A percentile compares a stretch with the other conserved stretches of the same genome.
Evolutionary conservation across 805 yeast genomes (phyloP).

Genomic region (Starmerella roubikii): DNA sequence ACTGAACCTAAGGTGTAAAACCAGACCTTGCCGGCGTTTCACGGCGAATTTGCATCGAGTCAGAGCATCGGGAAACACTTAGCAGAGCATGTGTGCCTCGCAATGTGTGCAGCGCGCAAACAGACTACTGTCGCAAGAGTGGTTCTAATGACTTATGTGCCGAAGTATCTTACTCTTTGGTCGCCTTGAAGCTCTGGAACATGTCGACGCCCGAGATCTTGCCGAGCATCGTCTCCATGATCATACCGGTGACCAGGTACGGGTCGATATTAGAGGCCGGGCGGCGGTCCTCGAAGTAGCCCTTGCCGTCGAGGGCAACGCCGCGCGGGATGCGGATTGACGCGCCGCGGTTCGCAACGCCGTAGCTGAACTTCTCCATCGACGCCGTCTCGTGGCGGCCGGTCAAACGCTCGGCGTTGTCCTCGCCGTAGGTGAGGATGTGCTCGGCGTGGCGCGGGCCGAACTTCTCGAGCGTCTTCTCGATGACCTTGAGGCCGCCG

Average conservation of each 20-base stretch:
- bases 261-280: constrained; percentile 99
- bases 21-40: no score
- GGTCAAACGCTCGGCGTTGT: constrained; percentile 88
- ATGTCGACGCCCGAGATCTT: constrained; percentile 89
- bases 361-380: constrained; percentile 76
- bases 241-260: constrained; percentile 94
- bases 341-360: constrained; percentile 99
- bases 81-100: no score
- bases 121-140: neutral
- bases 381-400: constrained; percentile 99
- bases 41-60: no score
- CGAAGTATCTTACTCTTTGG: constrained; percentile 5
- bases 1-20: no score
- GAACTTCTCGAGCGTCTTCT: constrained; percentile 81
- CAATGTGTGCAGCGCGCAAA: neutral
- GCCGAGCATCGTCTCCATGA: constrained; percentile 94
- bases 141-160: neutral
- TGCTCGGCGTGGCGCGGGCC: constrained; percentile 95
- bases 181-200: constrained; percentile 25
- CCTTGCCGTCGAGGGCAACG: constrained; percentile 94
- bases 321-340: constrained; percentile 98
- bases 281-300: constrained; percentile 99
- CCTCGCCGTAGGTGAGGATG: constrained; percentile 87
- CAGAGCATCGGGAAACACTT: no score
- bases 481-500: constrained; percentile 94